Base-by-base conservation (phyloP, 2,329 filamentous ascomycete species). In the Colletotrichum neosansevieriae region DNA sequence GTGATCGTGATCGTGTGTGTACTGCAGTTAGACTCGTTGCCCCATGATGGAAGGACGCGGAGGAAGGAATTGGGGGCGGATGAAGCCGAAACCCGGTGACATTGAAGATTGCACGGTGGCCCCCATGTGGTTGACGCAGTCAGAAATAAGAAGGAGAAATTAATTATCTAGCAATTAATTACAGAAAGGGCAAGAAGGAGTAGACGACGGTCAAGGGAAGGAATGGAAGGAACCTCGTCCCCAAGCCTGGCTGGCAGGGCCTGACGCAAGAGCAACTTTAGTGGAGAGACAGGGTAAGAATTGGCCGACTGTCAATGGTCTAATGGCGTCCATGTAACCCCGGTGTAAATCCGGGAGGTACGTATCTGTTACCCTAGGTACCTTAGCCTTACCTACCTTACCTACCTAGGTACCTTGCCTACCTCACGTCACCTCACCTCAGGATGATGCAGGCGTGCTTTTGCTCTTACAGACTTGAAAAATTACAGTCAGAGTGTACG, bases 271-370 rank as follows among this genome's bases (percentile, higher is more conserved):
- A 24, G 24, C 24, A 24, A 5, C 24, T 54, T 11, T 15, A 19
- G 56, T 19, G 13, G 24, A 12, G 24, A 50, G 49, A 19, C 51
- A 9, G 1, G 36, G 10, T 38, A 38, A 15, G 2, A 12, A 51
- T 15, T n/a, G 17, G 36, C 36, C 36, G 17, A 13, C 24, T 29
- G 19, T 11, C 21, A 32, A 29, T 45, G 15, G 21, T 29, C 21
- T 21, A 15, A 40, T 53, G 45, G 53, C 58, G 44, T 64, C 38
- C 49, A 61, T 65, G 54, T 56, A 54, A 63, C 59, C 50, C 49
- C 29, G 38, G 38, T 47, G 59, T 36, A n/a, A 56, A 61, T 61
- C 47, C 19, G 47, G 17, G 17, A 32, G 40, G n/a, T 13, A 24
- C 32, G 29, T 36, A 45, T n/a, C n/a, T 9, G 29, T 9, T 29